Conservation (phyloP, 1,284 basidiomycete genomes). For the Garcileccinum viscosum region DNA sequence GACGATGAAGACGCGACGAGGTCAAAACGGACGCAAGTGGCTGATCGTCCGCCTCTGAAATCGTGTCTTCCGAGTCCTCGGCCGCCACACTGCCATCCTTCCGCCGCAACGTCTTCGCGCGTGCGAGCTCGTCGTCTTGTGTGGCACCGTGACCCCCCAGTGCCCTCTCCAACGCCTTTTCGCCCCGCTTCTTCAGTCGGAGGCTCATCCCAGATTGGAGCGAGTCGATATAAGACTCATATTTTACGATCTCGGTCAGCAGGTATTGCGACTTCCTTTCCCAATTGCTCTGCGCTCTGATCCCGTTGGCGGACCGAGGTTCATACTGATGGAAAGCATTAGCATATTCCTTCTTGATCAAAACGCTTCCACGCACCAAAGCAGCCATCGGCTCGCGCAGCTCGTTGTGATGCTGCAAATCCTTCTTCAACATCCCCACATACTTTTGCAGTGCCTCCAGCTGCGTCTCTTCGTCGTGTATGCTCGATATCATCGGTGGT, state of each 20-base stretch:
- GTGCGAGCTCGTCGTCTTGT: slow-evolving; percentile 47
- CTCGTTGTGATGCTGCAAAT: slow-evolving; percentile 85
- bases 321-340: slow-evolving; percentile 64
- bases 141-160: slow-evolving; percentile 48
- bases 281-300: slow-evolving; percentile 90
- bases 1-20: slow-evolving; percentile 44
- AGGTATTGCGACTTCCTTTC: slow-evolving; percentile 89
- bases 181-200: slow-evolving; percentile 83
- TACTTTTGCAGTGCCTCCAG: slow-evolving; percentile 86
- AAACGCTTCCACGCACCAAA: slow-evolving; percentile 59
- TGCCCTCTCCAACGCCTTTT: slow-evolving; percentile 83
- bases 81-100: slow-evolving; percentile 50
- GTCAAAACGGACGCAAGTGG: slow-evolving; percentile 7
- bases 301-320: slow-evolving; percentile 73
- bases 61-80: slow-evolving; percentile 44
- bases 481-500: slow-evolving; percentile 81
- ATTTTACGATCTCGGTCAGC: slow-evolving; percentile 92
- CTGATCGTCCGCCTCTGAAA: slow-evolving; percentile 36
- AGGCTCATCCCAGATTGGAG: slow-evolving; percentile 81
- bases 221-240: slow-evolving; percentile 93
- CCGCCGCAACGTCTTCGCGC: slow-evolving; percentile 50
- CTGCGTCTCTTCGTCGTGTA: slow-evolving; percentile 91
- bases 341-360: background rate
- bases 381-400: slow-evolving; percentile 84
- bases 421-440: slow-evolving; percentile 75